Conservation (phyloP, 768 basidiomycete genomes). For the Hypsizygus marmoreus region DNA sequence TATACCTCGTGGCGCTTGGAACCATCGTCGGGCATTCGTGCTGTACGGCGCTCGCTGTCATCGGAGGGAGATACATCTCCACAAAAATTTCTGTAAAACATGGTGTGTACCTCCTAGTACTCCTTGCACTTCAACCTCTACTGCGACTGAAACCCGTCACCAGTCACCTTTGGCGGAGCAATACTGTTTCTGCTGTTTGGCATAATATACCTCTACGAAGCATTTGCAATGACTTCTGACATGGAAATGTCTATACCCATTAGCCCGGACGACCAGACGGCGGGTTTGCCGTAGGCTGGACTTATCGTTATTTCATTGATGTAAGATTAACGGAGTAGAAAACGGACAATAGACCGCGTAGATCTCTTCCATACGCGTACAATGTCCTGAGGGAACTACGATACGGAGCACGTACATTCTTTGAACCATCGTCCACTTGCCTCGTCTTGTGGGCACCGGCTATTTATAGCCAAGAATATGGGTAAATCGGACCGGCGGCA, state of each 20-base stretch:
- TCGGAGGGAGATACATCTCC: constrained; percentile 91
- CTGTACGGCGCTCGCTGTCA: constrained; percentile 87
- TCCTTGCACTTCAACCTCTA: constrained; percentile 4
- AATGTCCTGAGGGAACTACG: too few species aligned
- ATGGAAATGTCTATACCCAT: constrained; percentile 38
- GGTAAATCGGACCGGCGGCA: too few species aligned
- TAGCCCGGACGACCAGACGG: constrained; percentile 15
- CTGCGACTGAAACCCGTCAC: neutral
- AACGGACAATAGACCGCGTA: neutral
- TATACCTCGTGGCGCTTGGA: constrained; percentile 87
- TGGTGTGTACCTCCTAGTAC: constrained; percentile 50
- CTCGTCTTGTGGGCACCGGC: too few species aligned
- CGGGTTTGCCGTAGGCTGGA: neutral
- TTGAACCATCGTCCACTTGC: too few species aligned
- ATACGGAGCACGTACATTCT: too few species aligned
- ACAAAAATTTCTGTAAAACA: constrained; percentile 96
- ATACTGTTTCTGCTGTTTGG: constrained; percentile 84
- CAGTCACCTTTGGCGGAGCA: constrained; percentile 87
- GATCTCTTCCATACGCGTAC: neutral
- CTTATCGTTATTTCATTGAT: neutral
- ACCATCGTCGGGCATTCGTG: constrained; percentile 86
- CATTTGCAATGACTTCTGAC: constrained; percentile 38
- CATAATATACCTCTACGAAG: constrained; percentile 73
- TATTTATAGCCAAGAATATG: too few species aligned
- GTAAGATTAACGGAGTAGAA: too few species aligned